Base-by-base conservation (phyloP, 495 filamentous ascomycete genomes). In the Letharia lupina region DNA sequence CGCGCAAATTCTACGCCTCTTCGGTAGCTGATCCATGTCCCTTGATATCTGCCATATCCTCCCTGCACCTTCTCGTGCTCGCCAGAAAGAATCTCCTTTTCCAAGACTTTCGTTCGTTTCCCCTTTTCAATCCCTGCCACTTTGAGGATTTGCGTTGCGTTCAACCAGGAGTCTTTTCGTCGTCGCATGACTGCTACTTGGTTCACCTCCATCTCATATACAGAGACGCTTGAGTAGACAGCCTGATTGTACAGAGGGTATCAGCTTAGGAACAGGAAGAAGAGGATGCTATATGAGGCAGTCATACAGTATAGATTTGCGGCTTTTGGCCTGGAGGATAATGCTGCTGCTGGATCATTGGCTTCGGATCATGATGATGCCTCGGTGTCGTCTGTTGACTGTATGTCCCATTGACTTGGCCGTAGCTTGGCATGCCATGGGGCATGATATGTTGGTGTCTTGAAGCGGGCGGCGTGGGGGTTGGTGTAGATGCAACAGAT, bases 11-110 rank as follows among this genome's bases (percentile, higher is more conserved):
- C 91, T 42, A 95, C 83, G 4, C 93, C 94, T 62, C 93, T 83
- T 52, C 89, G 86, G 72, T 93, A 97, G 69, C 88, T 91, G 62
- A 98, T 94, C 94, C 94, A 98, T 4, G 94, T 98, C 28, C 94
- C 94, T 77, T 98, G 94, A 71, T 98, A 98, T 80, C 96, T 96
- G 60, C 94, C 94, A 72, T 98, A 98, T 11, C 94, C 95, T 15
- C 94, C 94, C 73, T 98, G 94, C 11, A 98, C 93, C 79, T 98
- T 98, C 73, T 98, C 94, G 75, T 98, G 93, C 70, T 94, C 90
- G 64, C 94, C 94, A 0, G 87, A 92, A 60, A 95, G 85, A 64
- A 98, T 97, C 76, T 98, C 94, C 75, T 96, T 97, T 74, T 98
- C 94, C 52, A 98, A 80, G 11, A 97, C 93, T 77, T 98, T 98